Base-by-base conservation (phyloP, 108 stramenopile genomes). In the Craspedostauros australis region DNA sequence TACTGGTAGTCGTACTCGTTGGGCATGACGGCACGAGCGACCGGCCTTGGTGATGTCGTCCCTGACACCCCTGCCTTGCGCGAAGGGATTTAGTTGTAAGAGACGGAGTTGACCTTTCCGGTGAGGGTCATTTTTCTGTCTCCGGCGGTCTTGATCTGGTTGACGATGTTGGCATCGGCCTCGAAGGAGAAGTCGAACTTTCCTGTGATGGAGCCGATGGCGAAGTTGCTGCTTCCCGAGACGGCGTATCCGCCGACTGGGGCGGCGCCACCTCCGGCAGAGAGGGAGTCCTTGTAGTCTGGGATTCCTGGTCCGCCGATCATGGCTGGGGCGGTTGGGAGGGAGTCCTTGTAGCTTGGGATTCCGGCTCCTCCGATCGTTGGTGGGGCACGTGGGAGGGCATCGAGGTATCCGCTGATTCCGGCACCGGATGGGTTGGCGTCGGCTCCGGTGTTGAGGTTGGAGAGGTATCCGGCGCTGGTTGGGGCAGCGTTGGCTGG, bases 301-400 rank as follows among this genome's bases (percentile, higher is more conserved):
- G 54, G 39, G n/a, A 64, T 46, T 38, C 63, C 63, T 37, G 54
- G n/a, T 19, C 60, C 60, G 25, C 53, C 53, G 15, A 9, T 9
- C 5, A 55, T 26, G 19, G 46, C 6, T 1, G 29, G 19, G 34
- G 50, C 24, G 15, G 34, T 33, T 25, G 51, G 50, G 15, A 64
- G 30, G 33, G 24, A 32, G 15, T 51, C 41, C 3, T 25, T 37
- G 31, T 64, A 64, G 5, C 31, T 48, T 9, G 25, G 21, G 23
- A 64, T 64, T 6, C 63, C 63, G 20, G 54, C 46, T 45, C 63
- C 63, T 32, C 63, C 60, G 7, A 26, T n/a, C 9, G 38, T 28
- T 4, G 39, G 21, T 8, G 49, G 7, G 12, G 49, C 37, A 19
- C 24, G 18, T 8, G 63, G 63, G 11, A 64, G 29, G 3, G 46